Base-by-base conservation (phyloP, 2,329 filamentous ascomycete genomes). In the Thyridium curvatum region DNA sequence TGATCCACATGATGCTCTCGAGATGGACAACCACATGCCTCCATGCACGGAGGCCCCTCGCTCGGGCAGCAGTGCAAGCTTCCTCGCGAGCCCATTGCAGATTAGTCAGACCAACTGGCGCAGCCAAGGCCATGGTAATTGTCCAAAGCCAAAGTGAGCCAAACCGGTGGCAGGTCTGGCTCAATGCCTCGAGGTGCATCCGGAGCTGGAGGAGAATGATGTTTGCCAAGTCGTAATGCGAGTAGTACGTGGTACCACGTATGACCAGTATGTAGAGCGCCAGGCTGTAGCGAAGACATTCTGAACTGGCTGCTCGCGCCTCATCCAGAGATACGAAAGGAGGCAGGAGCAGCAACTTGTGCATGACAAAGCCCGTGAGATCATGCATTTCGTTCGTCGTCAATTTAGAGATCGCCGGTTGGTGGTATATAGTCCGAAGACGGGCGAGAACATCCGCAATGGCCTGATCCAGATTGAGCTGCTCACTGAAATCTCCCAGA, bases 201-300 rank as follows among this genome's bases (percentile, higher is more conserved):
- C 50, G 54, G 12, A 71, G 52, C 15, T 48, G 55, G 3, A 41
- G 18, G 12, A 66, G 44, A 2, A 69, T 53, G 0, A 45, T 52
- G 34, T 59, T 56, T 4, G 60, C 42, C 10, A 74, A 55, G 9
- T 55, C 58, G 0, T 55, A 59, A 42, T 77, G 73, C 2, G 72
- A 69, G 43, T 72, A 78, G 46, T 77, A 78, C 8, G 72, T 74
- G 18, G 72, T 66, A 0, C 73, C 74, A 10, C 77, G 74, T 1
- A 71, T 56, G 31, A 64, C 61, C 14, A 78, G 62, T 66, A 77
- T 71, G 54, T 73, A 76, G 0, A 76, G 59, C 0, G 66, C 51
- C 2, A 66, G 55, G 4, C 62, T 62, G 38, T 65, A 67, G 8
- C 71, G 69, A n/a, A 77, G 38, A 39, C 58, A 67, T 46, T 73